Conservation (phyloP, 2,329 filamentous ascomycete species). For the Claviceps paspali region DNA sequence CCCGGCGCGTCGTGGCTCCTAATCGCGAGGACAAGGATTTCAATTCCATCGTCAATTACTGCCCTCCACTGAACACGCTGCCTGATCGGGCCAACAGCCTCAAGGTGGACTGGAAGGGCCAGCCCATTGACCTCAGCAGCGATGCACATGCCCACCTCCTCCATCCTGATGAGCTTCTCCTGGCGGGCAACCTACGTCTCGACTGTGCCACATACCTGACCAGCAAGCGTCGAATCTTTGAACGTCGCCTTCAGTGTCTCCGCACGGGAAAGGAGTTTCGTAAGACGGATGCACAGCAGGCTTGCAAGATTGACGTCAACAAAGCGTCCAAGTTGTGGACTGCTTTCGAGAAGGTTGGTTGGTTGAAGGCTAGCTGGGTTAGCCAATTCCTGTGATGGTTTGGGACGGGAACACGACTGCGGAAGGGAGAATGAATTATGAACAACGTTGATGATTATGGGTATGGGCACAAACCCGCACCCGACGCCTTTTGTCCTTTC, state of each 20-base stretch:
- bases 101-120: constrained; percentile 79
- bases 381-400: constrained; percentile 15
- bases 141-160: constrained; percentile 58
- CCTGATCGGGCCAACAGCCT: constrained; percentile 52
- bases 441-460: too few species aligned
- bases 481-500: background rate
- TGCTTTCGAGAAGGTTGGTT: constrained; percentile 74
- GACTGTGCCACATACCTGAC: constrained; percentile 81
- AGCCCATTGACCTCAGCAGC: constrained; percentile 56
- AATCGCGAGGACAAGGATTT: constrained; percentile 78
- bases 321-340: constrained; percentile 89
- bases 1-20: constrained; percentile 39
- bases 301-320: constrained; percentile 97
- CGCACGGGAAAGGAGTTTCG: constrained; percentile 67
- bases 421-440: too few species aligned
- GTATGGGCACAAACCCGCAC: too few species aligned
- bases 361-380: constrained; percentile 48
- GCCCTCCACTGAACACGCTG: constrained; percentile 52
- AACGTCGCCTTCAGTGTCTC: constrained; percentile 53
- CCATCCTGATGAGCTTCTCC: constrained; percentile 59
- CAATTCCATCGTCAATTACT: constrained; percentile 53
- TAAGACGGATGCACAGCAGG: constrained; percentile 90
- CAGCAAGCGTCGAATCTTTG: constrained; percentile 85
- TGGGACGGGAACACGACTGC: too few species aligned
- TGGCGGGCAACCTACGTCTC: constrained; percentile 67